Conservation (phyloP, 2,329 filamentous ascomycete species). For the Botrytis hyacinthi region DNA sequence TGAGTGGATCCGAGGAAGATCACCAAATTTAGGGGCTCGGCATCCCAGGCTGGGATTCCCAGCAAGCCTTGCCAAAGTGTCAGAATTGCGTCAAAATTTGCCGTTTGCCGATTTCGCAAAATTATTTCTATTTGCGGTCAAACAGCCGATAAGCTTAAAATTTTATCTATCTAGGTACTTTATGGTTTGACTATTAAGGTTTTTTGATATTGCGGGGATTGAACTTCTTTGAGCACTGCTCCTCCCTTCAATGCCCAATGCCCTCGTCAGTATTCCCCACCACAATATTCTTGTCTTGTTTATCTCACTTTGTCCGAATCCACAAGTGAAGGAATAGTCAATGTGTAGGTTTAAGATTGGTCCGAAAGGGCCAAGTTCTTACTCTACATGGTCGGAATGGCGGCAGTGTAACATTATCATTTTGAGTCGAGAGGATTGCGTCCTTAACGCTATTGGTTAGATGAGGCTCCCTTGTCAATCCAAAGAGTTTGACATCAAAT, state of each 20-base stretch:
- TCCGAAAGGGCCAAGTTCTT: neutral
- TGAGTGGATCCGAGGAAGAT: neutral
- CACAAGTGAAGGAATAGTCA: neutral
- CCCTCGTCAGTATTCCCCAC: neutral
- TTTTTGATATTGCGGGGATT: neutral
- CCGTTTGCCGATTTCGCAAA: neutral
- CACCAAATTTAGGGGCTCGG: neutral
- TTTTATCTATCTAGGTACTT: neutral
- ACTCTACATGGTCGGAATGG: neutral
- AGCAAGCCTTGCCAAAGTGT: neutral
- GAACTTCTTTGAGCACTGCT: neutral
- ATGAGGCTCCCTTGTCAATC: neutral
- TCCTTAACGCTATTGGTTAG: slow-evolving; percentile 3
- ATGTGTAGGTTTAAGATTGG: neutral
- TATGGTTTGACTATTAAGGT: neutral
- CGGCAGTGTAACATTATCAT: neutral
- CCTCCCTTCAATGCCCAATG: neutral
- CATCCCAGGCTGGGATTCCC: neutral
- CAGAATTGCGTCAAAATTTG: neutral
- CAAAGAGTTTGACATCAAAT: neutral
- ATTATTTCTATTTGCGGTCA: neutral
- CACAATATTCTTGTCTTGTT: neutral
- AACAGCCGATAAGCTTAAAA: neutral
- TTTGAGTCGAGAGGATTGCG: neutral
- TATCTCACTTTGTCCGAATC: neutral